These are phyloP conservation scores for Alternaria incomplexa DNA, from an alignment of 2,329 filamentous ascomycete genomes.

Conservation along the genomic window DNA sequence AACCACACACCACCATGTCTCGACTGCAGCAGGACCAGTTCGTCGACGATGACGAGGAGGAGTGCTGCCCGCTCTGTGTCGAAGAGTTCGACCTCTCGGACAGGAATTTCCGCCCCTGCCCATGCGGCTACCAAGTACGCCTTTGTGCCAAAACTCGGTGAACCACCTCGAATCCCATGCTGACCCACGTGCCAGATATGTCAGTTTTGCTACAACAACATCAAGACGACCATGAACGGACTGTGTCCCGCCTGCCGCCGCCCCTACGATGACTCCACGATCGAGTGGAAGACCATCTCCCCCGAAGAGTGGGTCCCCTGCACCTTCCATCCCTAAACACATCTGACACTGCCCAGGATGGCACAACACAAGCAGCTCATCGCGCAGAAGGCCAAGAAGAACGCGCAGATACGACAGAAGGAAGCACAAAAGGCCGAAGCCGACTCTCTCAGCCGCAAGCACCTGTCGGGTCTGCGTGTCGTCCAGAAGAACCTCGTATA, in stretches of 20 bases:
- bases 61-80: constrained; percentile 88
- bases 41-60: constrained; percentile 60
- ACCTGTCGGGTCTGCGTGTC: constrained; percentile 91
- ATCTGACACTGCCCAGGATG: constrained; percentile 58
- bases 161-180: constrained; percentile 18
- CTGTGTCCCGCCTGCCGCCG: constrained; percentile 96
- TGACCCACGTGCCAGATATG: constrained; percentile 69
- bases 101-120: constrained; percentile 95
- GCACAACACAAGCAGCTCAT: constrained; percentile 78
- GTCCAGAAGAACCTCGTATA: constrained; percentile 99
- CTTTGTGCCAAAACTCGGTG: constrained; percentile 22
- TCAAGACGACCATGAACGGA: constrained; percentile 97
- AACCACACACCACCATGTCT: constrained; percentile 49
- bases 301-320: constrained; percentile 79
- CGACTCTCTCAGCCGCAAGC: constrained; percentile 93
- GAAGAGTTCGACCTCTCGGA: constrained; percentile 99
- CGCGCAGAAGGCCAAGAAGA: constrained; percentile 86
- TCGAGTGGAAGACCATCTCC: constrained; percentile 95
- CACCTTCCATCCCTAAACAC: constrained; percentile 15
- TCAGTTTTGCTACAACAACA: constrained; percentile 99
- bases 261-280: constrained; percentile 95
- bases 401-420: constrained; percentile 86
- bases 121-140: constrained; percentile 94
- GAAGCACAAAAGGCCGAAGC: constrained; percentile 96
- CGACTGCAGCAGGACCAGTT: constrained; percentile 59